Base-by-base conservation (phyloP, 257 asterid genomes). In the Galeopsis tetrahit region DNA sequence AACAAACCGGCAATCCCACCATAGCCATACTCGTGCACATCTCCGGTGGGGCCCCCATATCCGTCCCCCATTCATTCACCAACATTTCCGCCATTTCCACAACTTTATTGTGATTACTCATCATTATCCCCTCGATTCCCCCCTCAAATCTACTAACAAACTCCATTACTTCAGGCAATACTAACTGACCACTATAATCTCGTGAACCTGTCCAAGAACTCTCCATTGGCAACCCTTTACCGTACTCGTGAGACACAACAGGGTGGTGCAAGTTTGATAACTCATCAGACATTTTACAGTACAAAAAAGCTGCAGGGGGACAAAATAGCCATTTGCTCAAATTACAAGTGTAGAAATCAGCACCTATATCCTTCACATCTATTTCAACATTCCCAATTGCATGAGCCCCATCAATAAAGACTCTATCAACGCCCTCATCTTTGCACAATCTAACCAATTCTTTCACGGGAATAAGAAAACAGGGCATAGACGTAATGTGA, bases 21-120 rank as follows among this genome's bases (percentile, higher is more conserved):
- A 93, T 93, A 7, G 85, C 97, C 91, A 93, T 78, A 71, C 98
- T 90, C n/a, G 95, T 69, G 77, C 93, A 90, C 96, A 93, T 84
- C 75, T 86, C 92, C 1, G 80, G 87, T 0, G 97, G 92, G 0
- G 88, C 78, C 70, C 98, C 98, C 63, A 93, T 58, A 61, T 76
- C 77, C 4, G 97, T 87, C 55, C 89, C 93, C 98, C 98, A 93
- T 3, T 83, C 87, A 43, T 69, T 76, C 13, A 67, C 83, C 85
- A 85, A 55, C 88, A 83, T 79, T 21, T 78, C 38, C 2, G 83
- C 90, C 90, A 83, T 86, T 73, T 82, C 82, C 11, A 86, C 77
- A 3, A 82, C 91, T 7, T n/a, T 76, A 38, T 85, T 90, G 9
- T 88, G 96, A 67, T 92, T 92, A 72, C 85, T 87, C 76, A 33